Base-by-base conservation (phyloP, 495 filamentous ascomycete species). In the Sporormia fimetaria region DNA sequence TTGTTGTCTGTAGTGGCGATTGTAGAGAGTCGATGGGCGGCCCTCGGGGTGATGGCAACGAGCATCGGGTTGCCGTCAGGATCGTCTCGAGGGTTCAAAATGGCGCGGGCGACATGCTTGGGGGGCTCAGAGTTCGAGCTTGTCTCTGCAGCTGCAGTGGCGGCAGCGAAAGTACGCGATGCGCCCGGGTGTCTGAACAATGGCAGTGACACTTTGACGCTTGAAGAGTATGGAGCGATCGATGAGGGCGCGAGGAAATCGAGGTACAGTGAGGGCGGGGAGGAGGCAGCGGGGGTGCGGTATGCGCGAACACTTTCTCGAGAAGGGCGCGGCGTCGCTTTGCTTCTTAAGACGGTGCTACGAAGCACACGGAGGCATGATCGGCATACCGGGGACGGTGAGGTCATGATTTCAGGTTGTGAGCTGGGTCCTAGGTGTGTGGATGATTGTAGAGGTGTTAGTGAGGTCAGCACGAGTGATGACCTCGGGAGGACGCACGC, bases 11-110 rank as follows among this genome's bases (percentile, higher is more conserved):
- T 78, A 12, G 63, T 57, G 64, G 76, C 73, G 43, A 86, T 79
- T 38, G 74, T 59, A 47, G 77, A 69, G 35, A 98, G 76, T 21
- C 88, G 81, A 70, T 78, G 51, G 26, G 81, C 71, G 17, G 90
- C 90, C 28, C 87, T 71, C 12, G 77, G 71, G 1, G 86, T 90
- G 37, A 95, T 87, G 37, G 75, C 73, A 20, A 95, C 68, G 51
- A 63, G 65, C 74, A 94, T 83, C 26, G 79, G 67, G 26, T 86
- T 79, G n/a, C 87, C 87, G 28, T 85, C 73, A 6, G 87, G 81
- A 56, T 80, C 78, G 24, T 68, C 67, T 40, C 74, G 69, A 0
- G 80, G 80, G 55, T 87, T 87, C 47, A 65, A 57, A 16, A 75
- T 57, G 6, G 58, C 54, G 24, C 35, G 44, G 6, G 39, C 35